phyloP scores from a whole-genome alignment of 2,329 filamentous ascomycete genomes.

The Colletotrichum melonis region DNA sequence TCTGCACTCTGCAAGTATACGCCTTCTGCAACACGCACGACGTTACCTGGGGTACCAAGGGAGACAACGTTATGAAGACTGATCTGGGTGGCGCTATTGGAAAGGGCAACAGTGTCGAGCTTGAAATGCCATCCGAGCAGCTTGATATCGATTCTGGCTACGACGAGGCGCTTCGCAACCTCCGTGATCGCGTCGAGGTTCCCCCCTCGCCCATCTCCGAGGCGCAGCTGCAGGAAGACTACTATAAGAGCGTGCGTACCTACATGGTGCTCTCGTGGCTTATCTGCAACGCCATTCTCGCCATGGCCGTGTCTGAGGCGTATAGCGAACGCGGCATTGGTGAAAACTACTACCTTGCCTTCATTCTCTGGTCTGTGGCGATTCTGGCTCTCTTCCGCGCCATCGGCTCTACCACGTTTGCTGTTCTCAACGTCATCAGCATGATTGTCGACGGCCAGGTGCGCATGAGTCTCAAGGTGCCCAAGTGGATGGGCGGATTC shows the following conservation, averaged over 20 bases:
- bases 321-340: constrained; percentile 79
- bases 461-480: constrained; percentile 65
- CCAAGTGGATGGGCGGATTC: constrained; percentile 60
- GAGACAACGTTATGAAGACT: constrained; percentile 93
- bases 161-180: constrained; percentile 95
- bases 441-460: constrained; percentile 88
- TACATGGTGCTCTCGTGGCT: constrained; percentile 99
- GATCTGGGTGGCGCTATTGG: constrained; percentile 89
- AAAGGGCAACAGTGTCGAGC: constrained; percentile 81
- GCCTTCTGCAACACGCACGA: constrained; percentile 99
- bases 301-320: constrained; percentile 91
- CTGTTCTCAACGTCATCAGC: constrained; percentile 85
- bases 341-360: constrained; percentile 89
- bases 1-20: constrained; percentile 97
- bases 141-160: constrained; percentile 98
- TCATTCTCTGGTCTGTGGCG: constrained; percentile 94
- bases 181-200: constrained; percentile 92
- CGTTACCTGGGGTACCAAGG: constrained; percentile 98
- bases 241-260: constrained; percentile 95
- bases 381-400: constrained; percentile 88
- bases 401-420: constrained; percentile 83
- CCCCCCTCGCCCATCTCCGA: constrained; percentile 71
- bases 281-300: constrained; percentile 89
- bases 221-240: constrained; percentile 93
- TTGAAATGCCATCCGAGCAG: constrained; percentile 98